These are phyloP conservation scores for Leccinum fallax DNA, from an alignment of 1,284 basidiomycete genomes.

Conservation along the genomic window DNA sequence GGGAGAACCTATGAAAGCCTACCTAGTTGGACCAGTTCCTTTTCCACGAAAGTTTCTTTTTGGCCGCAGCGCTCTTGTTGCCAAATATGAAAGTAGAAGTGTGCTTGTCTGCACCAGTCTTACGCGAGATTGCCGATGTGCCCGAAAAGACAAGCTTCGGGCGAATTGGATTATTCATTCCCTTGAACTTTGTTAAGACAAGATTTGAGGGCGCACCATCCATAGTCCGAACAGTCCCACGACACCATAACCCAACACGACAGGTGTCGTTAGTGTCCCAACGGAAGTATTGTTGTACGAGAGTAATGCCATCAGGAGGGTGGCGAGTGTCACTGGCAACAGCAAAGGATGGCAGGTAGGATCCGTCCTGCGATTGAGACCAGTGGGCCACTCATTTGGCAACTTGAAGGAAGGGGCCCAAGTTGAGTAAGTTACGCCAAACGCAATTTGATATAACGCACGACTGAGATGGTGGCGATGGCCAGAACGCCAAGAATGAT, in stretches of 20 bases:
- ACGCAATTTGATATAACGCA: constrained; percentile 29
- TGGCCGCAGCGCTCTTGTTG: constrained; percentile 67
- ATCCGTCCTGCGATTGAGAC: constrained; percentile 26
- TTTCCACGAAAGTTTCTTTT: constrained; percentile 65
- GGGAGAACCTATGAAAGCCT: constrained; percentile 24
- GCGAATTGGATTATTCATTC: constrained; percentile 16
- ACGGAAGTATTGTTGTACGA: constrained; percentile 65
- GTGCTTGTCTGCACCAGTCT: constrained; percentile 78
- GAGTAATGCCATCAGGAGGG: constrained; percentile 57
- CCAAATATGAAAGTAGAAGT: constrained; percentile 79
- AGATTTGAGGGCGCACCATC: constrained; percentile 53
- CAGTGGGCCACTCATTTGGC: constrained; percentile 41
- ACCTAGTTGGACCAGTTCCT: constrained; percentile 37
- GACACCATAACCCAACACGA: constrained; percentile 50
- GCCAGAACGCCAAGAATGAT: constrained; percentile 58
- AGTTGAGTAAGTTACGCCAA: constrained; percentile 7
- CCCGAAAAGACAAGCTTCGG: constrained; percentile 64
- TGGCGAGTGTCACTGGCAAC: constrained; percentile 53
- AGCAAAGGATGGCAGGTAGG: constrained; percentile 60
- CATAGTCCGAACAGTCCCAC: constrained; percentile 72
- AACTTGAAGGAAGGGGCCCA: constrained; percentile 37
- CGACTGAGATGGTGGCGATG: constrained; percentile 60
- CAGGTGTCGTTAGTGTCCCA: constrained; percentile 55
- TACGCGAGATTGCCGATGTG: constrained; percentile 58
- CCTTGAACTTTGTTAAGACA: constrained; percentile 11